A percentile compares a stretch with the other conserved stretches of the same genome.
Conservation (phyloP, 75 land plant genomes). For the Adiantum capillusveneris region DNA sequence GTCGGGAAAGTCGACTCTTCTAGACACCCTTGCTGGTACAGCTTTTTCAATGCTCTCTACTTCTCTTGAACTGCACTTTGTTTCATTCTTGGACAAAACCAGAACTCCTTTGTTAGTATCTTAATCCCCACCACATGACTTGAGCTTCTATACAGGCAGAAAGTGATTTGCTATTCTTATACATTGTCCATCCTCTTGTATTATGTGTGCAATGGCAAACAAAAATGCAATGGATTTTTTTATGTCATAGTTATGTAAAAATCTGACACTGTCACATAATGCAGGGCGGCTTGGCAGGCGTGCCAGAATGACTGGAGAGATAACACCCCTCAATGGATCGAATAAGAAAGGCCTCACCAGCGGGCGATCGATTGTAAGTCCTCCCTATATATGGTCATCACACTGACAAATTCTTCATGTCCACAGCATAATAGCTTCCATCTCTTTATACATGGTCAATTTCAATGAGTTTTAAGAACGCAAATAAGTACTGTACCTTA, state of each 20-base stretch:
- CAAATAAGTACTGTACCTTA: background rate
- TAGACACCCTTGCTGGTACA: slow-evolving; percentile 37
- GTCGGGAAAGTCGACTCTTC: slow-evolving; percentile 29
- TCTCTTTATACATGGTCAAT: background rate
- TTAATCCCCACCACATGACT: no score
- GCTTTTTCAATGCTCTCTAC: no score
- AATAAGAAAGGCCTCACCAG: background rate
- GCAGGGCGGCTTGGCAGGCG: slow-evolving; percentile 29
- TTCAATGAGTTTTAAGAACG: background rate
- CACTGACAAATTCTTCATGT: no score
- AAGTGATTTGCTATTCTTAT: no score
- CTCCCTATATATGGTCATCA: no score
- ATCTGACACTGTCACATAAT: no score
- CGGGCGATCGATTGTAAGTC: background rate
- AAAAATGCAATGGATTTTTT: no score
- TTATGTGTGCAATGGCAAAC: no score
- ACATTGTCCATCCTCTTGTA: no score
- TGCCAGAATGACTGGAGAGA: slow-evolving; percentile 23
- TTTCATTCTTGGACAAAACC: background rate
- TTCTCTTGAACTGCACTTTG: background rate
- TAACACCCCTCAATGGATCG: slow-evolving; percentile 5
- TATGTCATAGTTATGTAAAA: no score
- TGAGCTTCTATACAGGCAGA: no score
- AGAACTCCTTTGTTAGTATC: background rate
- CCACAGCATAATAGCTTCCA: background rate